Conservation (phyloP, 1,284 basidiomycete genomes). For the Agroathelia rolfsii region DNA sequence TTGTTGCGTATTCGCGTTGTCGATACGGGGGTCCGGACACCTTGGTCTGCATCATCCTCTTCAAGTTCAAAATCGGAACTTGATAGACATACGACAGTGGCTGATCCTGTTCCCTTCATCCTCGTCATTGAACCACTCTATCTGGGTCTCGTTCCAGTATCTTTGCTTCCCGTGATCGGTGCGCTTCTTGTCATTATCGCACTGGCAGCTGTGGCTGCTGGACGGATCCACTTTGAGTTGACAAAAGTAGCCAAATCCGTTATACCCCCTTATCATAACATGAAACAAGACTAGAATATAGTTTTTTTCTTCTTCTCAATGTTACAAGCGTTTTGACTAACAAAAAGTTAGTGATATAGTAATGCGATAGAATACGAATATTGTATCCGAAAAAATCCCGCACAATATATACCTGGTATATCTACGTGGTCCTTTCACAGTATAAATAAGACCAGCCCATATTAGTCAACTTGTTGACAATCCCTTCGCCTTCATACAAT, state of each 20-base stretch:
- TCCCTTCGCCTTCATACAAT: constrained; percentile 29
- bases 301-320: too few relatives aligned
- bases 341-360: too few relatives aligned
- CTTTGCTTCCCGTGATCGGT: constrained; percentile 35
- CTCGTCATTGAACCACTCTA: constrained; percentile 49
- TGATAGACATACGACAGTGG: constrained; percentile 1
- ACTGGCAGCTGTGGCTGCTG: constrained; percentile 19
- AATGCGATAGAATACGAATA: too few relatives aligned
- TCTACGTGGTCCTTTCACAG: too few relatives aligned
- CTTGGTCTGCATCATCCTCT: constrained; percentile 15
- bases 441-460: too few relatives aligned
- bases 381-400: too few relatives aligned
- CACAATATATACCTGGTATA: too few relatives aligned
- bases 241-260: constrained; percentile 22
- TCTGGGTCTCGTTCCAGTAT: constrained; percentile 46
- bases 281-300: too few relatives aligned
- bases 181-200: constrained; percentile 25
- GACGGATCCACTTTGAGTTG: constrained; percentile 22
- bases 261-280: too few relatives aligned
- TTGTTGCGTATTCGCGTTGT: constrained; percentile 47
- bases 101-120: constrained; percentile 32
- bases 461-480: too few relatives aligned
- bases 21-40: constrained; percentile 39
- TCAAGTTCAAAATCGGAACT: constrained; percentile 2
- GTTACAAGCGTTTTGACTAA: too few relatives aligned